Evolutionary conservation across 805 yeast species (phyloP), one percentile per base, ranked within the genome.

Genomic region (Kodamaea kaohsiungensis): DNA sequence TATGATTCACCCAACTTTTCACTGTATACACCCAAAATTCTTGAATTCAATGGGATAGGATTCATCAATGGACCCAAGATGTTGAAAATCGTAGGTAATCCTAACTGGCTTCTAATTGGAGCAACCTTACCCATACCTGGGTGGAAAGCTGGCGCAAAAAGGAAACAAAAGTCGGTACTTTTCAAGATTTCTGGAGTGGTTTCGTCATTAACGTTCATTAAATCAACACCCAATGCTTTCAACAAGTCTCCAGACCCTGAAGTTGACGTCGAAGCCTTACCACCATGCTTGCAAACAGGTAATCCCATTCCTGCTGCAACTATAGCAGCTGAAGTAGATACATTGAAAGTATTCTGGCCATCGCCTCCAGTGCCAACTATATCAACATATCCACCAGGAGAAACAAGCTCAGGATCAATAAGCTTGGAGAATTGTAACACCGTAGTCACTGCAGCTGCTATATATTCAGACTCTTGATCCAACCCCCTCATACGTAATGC

Each of bases 341-440:
- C 99, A 62, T 95, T 95, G 75, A 95, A 95, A 0, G 99, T 95
- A 67, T 95, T 88, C 66, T 95, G 97, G 1, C 97, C 97, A 67
- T 95, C 99, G 13, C 99, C 99, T 25, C 99, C 99, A 0, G 99
- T 95, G 1, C 99, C 99, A 5, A 95, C 99, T 30, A 95, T 89
- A 68, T 95, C 99, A 5, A 87, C 78, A 60, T 81, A 87, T 0
- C 88, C 88, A 1, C 68, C 70, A 1, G 72, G 62, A 40, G 80
- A 81, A 12, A 82, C 80, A 1, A 64, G 60, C 7, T 70, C 62
- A 1, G 77, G 67, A 8, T 78, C 73, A n/a, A 90, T 81, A 9
- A 75, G 60, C 48, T 79, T 80, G 6, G 95, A 85, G 61, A 80
- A 86, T 61, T 83, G 82, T 56, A 89, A 72, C 22, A 93, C 82